Evolutionary conservation across 345 rosid species (phyloP).

Genomic region (Euphorbia tirucalli): DNA sequence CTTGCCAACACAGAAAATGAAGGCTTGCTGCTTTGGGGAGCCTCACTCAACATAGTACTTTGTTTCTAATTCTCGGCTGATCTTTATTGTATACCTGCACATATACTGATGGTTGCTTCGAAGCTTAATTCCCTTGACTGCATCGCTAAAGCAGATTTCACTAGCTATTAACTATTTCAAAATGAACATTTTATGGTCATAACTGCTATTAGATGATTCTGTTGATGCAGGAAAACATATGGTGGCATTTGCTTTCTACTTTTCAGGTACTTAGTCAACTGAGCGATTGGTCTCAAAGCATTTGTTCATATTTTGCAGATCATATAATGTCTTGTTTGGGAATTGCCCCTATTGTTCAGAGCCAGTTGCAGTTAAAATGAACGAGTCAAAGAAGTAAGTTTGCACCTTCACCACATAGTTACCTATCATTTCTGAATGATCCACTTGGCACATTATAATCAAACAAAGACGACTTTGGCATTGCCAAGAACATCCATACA

Average conservation of each 20-base stretch:
- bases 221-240: not conserved
- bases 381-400: conserved; percentile 28
- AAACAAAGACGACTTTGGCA: not conserved
- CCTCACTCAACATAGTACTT: not conserved
- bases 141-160: not conserved
- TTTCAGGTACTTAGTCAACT: not conserved
- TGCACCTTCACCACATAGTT: not conserved
- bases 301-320: conserved; percentile 40
- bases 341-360: conserved; percentile 79
- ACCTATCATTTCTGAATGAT: not conserved
- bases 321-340: conserved; percentile 72
- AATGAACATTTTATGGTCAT: not conserved
- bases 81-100: not conserved
- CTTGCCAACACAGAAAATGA: conserved; percentile 4
- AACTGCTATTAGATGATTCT: not conserved
- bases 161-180: not conserved
- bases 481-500: not conserved
- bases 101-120: not conserved
- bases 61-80: not conserved
- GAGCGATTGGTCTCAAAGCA: conserved; percentile 8
- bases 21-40: not conserved
- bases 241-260: not conserved
- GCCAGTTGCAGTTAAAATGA: conserved; percentile 66
- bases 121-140: not conserved
- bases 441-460: too few relatives aligned